phyloP scores from a whole-genome alignment of 495 filamentous ascomycete species.

The Apiosordaria backusii region DNA sequence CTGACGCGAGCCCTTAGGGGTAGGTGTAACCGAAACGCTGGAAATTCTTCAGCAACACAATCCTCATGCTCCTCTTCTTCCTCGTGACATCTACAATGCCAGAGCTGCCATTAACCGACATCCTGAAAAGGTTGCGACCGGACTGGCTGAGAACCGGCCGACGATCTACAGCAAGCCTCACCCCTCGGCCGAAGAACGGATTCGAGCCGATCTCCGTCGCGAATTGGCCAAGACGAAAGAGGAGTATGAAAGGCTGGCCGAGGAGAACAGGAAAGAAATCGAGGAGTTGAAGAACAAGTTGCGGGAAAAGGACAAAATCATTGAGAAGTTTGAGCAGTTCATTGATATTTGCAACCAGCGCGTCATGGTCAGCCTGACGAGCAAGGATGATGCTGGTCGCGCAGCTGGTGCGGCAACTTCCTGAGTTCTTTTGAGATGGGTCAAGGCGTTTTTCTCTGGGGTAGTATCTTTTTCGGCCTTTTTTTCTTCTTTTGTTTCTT shows the following conservation, averaged over 20 bases:
- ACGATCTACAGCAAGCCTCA: slow-evolving; percentile 56
- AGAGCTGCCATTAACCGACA: slow-evolving; percentile 56
- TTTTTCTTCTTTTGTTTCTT: neutral
- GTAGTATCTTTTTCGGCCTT: neutral
- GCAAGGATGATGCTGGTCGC: slow-evolving; percentile 29
- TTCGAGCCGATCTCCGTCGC: slow-evolving; percentile 50
- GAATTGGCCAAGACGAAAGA: slow-evolving; percentile 49
- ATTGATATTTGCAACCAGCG: slow-evolving; percentile 58
- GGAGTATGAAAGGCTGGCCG: slow-evolving; percentile 46
- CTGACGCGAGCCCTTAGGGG: slow-evolving; percentile 34
- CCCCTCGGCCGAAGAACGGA: slow-evolving; percentile 53
- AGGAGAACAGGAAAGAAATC: slow-evolving; percentile 47
- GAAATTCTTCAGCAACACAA: slow-evolving; percentile 55
- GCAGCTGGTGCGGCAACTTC: slow-evolving; percentile 11
- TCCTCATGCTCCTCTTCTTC: slow-evolving; percentile 51
- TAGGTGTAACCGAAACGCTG: slow-evolving; percentile 53
- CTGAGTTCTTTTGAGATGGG: slow-evolving; percentile 2
- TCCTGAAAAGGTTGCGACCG: slow-evolving; percentile 51
- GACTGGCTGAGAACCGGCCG: slow-evolving; percentile 48
- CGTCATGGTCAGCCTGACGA: slow-evolving; percentile 46
- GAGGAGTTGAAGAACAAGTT: slow-evolving; percentile 47
- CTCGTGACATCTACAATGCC: slow-evolving; percentile 57
- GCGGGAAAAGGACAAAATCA: slow-evolving; percentile 51
- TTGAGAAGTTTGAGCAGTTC: slow-evolving; percentile 56
- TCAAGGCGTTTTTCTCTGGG: slow-evolving; percentile 3